Evolutionary conservation across 2,329 filamentous ascomycete species (phyloP).

Genomic region (Shiraia bambusicola): DNA sequence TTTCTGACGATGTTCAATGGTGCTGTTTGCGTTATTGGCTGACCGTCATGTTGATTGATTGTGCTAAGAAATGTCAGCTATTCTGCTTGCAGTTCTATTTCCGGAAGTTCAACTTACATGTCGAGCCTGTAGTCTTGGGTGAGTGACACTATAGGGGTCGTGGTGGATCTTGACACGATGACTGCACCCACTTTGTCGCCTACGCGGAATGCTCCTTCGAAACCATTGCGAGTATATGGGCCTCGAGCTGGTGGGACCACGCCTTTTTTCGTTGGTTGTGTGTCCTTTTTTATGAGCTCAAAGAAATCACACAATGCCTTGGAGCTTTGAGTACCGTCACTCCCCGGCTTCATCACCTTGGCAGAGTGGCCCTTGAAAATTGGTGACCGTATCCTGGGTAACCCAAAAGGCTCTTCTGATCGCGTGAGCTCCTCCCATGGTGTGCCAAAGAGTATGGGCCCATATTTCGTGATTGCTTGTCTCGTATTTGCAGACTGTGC

Average conservation of each 20-base stretch:
- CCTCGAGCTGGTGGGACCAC: no score
- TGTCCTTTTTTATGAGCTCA: constrained; percentile 7
- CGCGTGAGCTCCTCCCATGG: constrained; percentile 1
- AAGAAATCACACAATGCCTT: constrained; percentile 6
- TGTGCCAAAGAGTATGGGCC: constrained; percentile 3
- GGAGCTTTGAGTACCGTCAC: constrained; percentile 3
- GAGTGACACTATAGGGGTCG: constrained; percentile 1
- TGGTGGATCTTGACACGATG: constrained; percentile 4
- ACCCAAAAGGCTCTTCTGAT: constrained; percentile 4
- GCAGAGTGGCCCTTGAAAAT: constrained; percentile 2
- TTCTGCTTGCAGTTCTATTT: no score
- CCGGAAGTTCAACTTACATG: constrained; percentile 3
- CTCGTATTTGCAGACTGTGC: not conserved
- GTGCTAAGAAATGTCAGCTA: not conserved
- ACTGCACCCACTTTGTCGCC: constrained; percentile 1
- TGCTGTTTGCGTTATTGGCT: not conserved
- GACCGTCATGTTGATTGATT: not conserved
- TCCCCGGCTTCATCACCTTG: not conserved
- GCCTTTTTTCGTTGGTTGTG: no score
- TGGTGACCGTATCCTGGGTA: constrained; percentile 6
- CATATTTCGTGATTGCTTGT: constrained; percentile 3
- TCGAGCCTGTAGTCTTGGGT: constrained; percentile 4
- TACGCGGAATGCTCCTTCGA: constrained; percentile 1
- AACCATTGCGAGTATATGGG: not conserved
- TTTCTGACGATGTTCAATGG: constrained; percentile 6